Percentiles rank a stretch among this genome's conserved stretches.
These are phyloP conservation scores for Xylariaceae sp. DNA, from an alignment of 2,329 filamentous ascomycete species.

Conservation along the genomic window DNA sequence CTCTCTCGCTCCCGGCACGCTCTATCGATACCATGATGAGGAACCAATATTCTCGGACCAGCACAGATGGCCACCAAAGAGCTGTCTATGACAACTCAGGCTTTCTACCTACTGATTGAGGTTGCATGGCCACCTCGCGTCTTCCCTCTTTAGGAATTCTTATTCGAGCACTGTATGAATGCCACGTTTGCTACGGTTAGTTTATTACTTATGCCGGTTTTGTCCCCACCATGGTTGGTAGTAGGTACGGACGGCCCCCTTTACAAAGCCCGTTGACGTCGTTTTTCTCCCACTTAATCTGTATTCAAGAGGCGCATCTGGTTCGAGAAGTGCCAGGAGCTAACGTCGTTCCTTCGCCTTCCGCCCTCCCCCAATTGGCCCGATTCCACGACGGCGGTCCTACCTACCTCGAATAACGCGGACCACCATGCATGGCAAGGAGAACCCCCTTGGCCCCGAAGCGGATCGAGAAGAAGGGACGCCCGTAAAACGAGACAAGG, in stretches of 20 bases:
- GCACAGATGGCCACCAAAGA: constrained; percentile 25
- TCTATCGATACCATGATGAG: constrained; percentile 25
- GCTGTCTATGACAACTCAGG: constrained; percentile 31
- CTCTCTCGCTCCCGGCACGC: neutral
- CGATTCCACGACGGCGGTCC: constrained; percentile 10
- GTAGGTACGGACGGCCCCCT: constrained; percentile 24
- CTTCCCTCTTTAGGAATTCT: constrained; percentile 28
- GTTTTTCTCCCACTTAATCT: constrained; percentile 19
- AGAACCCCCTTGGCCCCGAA: constrained; percentile 19
- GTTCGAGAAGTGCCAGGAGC: constrained; percentile 20
- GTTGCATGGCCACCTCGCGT: constrained; percentile 33
- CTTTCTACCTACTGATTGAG: constrained; percentile 31
- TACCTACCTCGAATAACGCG: constrained; percentile 4
- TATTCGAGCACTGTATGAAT: constrained; percentile 30
- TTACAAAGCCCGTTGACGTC: constrained; percentile 26
- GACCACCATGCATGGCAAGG: constrained; percentile 16
- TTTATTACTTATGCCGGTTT: constrained; percentile 26
- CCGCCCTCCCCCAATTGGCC: constrained; percentile 24
- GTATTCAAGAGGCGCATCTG: constrained; percentile 19
- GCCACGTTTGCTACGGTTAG: constrained; percentile 33
- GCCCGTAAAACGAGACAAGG: constrained; percentile 4
- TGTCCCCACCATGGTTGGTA: constrained; percentile 25
- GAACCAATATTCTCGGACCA: constrained; percentile 28
- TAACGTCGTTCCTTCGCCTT: constrained; percentile 7
- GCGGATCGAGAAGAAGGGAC: constrained; percentile 14